These are phyloP conservation scores for Pseudophaeomoniella oleicola DNA, from an alignment of 2,329 filamentous ascomycete genomes.

Conservation along the genomic window DNA sequence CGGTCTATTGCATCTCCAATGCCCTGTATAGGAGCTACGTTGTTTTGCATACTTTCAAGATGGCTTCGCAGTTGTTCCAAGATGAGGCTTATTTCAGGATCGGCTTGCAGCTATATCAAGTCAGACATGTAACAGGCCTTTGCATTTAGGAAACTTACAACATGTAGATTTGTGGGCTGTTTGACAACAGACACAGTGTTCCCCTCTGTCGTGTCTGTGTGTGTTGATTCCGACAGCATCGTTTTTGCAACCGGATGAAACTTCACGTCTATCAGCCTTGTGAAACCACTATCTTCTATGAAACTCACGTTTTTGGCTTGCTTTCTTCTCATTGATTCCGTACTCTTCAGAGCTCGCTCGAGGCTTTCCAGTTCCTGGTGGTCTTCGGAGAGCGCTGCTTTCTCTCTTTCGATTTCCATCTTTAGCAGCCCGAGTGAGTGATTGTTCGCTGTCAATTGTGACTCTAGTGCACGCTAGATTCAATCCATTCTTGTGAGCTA, in stretches of 20 bases:
- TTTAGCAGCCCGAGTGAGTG: constrained; percentile 4
- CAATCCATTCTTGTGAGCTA: no score
- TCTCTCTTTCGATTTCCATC: constrained; percentile 5
- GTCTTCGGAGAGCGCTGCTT: constrained; percentile 3
- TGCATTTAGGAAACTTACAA: neutral
- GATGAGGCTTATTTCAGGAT: constrained; percentile 2
- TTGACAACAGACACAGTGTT: neutral
- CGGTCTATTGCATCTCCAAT: neutral
- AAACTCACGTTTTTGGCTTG: constrained; percentile 2
- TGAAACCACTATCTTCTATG: neutral
- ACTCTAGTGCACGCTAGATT: constrained; percentile 2
- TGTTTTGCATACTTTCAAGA: constrained; percentile 4
- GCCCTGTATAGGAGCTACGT: neutral
- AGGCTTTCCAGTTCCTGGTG: constrained; percentile 3
- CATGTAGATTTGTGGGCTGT: neutral
- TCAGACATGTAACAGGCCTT: neutral
- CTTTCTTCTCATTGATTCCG: constrained; percentile 2
- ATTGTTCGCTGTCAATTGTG: constrained; percentile 4
- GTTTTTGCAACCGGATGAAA: neutral
- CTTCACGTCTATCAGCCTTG: neutral
- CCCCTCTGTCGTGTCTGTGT: neutral
- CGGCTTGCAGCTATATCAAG: neutral
- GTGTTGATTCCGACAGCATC: neutral
- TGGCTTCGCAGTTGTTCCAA: constrained; percentile 4
- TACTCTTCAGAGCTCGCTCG: constrained; percentile 2